Percentiles rank a stretch among this genome's conserved stretches.
Evolutionary conservation across 129 eudicot genomes (phyloP).

Genomic region (Lactuca sativa): DNA sequence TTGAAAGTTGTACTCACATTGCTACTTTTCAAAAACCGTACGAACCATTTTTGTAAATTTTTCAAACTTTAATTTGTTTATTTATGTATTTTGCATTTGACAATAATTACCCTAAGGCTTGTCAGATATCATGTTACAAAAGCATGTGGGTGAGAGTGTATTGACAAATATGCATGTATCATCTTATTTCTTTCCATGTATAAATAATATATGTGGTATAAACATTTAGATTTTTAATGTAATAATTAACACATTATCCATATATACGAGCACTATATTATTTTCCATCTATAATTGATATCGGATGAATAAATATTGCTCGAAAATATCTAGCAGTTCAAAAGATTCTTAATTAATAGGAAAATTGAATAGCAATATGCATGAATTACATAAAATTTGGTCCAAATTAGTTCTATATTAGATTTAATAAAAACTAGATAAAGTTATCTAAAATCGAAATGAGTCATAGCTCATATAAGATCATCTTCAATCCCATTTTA

Average conservation of each 20-base stretch:
- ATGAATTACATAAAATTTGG: too few relatives aligned
- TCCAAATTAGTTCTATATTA: too few relatives aligned
- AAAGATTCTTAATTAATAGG: too few relatives aligned
- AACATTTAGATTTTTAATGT: slow-evolving; percentile 3
- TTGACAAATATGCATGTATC: slow-evolving; percentile 18
- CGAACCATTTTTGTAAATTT: too few relatives aligned
- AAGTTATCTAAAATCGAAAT: too few relatives aligned
- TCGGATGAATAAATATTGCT: neutral
- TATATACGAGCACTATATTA: neutral
- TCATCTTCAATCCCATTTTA: too few relatives aligned
- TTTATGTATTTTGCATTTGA: neutral
- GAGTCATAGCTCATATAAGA: too few relatives aligned
- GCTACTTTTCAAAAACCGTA: too few relatives aligned
- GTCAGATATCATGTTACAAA: slow-evolving; percentile 31
- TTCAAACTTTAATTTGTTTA: neutral
- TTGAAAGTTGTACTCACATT: too few relatives aligned
- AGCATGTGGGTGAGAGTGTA: slow-evolving; percentile 16
- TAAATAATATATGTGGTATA: slow-evolving; percentile 25
- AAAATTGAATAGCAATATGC: too few relatives aligned
- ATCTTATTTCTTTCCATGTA: slow-evolving; percentile 7
- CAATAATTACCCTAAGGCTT: slow-evolving; percentile 15
- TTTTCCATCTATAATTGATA: slow-evolving; percentile 1
- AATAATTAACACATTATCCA: neutral
- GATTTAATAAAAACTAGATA: too few relatives aligned
- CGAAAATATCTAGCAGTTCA: neutral